A percentile compares a stretch with the other conserved stretches of the same genome.
phyloP scores from a whole-genome alignment of 2,329 filamentous ascomycete species.

The Ophiostoma angusticollis region DNA sequence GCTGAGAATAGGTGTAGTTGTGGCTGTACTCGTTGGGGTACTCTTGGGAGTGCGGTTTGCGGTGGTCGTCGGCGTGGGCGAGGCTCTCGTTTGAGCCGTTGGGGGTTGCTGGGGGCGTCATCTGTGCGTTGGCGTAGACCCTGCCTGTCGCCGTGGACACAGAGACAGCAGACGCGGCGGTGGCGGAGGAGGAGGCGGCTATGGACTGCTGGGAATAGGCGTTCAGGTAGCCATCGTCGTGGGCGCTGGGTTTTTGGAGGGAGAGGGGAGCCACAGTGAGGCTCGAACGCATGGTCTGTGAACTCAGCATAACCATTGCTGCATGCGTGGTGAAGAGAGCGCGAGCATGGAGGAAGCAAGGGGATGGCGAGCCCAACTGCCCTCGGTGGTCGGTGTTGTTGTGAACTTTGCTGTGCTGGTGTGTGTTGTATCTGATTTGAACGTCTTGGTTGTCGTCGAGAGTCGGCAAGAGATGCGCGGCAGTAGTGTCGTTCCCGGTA shows the following conservation, averaged over 20 bases:
- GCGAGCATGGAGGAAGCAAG: constrained; percentile 10
- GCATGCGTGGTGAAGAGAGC: constrained; percentile 12
- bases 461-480: not conserved
- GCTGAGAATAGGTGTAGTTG: constrained; percentile 6
- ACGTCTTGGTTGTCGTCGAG: not conserved
- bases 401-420: too few species aligned
- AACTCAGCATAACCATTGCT: constrained; percentile 35
- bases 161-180: constrained; percentile 28
- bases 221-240: constrained; percentile 22
- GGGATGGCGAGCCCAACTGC: not conserved
- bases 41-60: constrained; percentile 2
- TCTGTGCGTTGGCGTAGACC: constrained; percentile 42
- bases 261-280: constrained; percentile 48
- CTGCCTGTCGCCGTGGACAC: constrained; percentile 19
- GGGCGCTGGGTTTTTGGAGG: constrained; percentile 31
- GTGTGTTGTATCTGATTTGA: not conserved
- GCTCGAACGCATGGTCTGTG: constrained; percentile 40
- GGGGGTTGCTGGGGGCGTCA: constrained; percentile 68
- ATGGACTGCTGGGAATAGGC: constrained; percentile 45
- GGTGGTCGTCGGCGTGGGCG: constrained; percentile 25
- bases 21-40: constrained; percentile 5
- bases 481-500: not conserved
- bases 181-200: constrained; percentile 65
- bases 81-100: constrained; percentile 52
- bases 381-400: not conserved